These are phyloP conservation scores for Curvularia spicifera DNA, from an alignment of 2,329 filamentous ascomycete genomes.

Conservation along the genomic window DNA sequence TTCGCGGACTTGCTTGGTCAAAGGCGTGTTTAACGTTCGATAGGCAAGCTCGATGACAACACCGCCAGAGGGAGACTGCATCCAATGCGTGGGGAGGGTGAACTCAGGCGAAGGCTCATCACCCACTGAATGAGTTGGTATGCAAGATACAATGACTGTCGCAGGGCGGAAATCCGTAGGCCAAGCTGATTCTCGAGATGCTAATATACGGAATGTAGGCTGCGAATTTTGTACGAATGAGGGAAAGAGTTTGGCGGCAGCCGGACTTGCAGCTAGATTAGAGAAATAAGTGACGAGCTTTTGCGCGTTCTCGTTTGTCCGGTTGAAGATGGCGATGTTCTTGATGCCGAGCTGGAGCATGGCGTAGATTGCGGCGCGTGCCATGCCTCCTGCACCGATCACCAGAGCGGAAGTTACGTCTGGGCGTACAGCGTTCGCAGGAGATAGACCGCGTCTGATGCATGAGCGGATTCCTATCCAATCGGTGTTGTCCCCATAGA, in stretches of 20 bases:
- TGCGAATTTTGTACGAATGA: slow-evolving; percentile 36
- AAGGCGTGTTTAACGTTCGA: slow-evolving; percentile 72
- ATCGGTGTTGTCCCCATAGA: slow-evolving; percentile 81
- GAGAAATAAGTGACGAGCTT: slow-evolving; percentile 73
- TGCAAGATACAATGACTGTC: slow-evolving; percentile 77
- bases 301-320: slow-evolving; percentile 68
- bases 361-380: slow-evolving; percentile 75
- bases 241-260: slow-evolving; percentile 30
- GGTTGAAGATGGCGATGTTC: slow-evolving; percentile 76
- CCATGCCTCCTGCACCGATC: slow-evolving; percentile 72
- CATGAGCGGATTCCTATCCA: slow-evolving; percentile 80
- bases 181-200: slow-evolving; percentile 66
- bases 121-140: slow-evolving; percentile 71
- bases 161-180: slow-evolving; percentile 66
- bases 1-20: slow-evolving; percentile 70
- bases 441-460: slow-evolving; percentile 73
- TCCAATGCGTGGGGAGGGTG: slow-evolving; percentile 71
- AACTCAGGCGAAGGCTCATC: slow-evolving; percentile 71
- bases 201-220: slow-evolving; percentile 63
- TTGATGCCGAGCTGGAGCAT: slow-evolving; percentile 80
- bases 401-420: slow-evolving; percentile 59
- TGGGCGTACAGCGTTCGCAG: slow-evolving; percentile 65
- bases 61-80: slow-evolving; percentile 75
- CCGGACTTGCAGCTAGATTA: slow-evolving; percentile 47
- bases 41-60: slow-evolving; percentile 77